Evolutionary conservation across 257 asterid species (phyloP), one percentile per base, ranked within the genome.

Genomic region (Nicotiana undulata): DNA sequence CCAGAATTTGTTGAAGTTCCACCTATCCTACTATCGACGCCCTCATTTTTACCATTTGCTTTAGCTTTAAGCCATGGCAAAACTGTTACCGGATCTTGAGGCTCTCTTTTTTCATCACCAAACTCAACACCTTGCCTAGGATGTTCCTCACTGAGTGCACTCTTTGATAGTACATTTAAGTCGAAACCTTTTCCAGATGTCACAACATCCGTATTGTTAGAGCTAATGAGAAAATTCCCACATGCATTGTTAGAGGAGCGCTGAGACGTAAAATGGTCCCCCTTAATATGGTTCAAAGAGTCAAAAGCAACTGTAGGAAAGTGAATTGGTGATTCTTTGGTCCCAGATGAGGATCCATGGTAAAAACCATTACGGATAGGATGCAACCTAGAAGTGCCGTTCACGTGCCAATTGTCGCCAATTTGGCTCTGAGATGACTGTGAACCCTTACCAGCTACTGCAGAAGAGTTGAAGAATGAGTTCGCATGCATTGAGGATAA

Each of bases 41-140:
- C 80, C 80, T 67, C 87, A 76, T 18, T 66, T 64, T 70, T 86
- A 83, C 49, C 51, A 32, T 77, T 81, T 6, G 89, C 88, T 87
- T 87, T 90, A 58, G 84, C 79, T 83, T 83, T 90, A 77, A 96
- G 93, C 99, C 99, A 95, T 61, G 98, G 95, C 84, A 93, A 85
- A 4, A 83, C 75, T 10, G 91, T 37, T 6, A 31, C 76, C 49
- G 82, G 88, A 52, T 76, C 86, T 82, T 87, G 91, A 18, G 83
- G 76, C 84, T 85, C 86, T 63, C 77, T 56, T 44, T 80, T 86
- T 64, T 72, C 92, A 81, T 89, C 85, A 18, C 77, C 81, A 44
- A 24, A 49, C 84, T 84, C 89, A 76, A 85, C 86, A 88, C 90
- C 93, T 75, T 75, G 89, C 75, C 63, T 28, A 37, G 82, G 44